Evolutionary conservation across 495 filamentous ascomycete species (phyloP), one percentile per base, ranked within the genome.

Genomic region (Terfezia claveryi): DNA sequence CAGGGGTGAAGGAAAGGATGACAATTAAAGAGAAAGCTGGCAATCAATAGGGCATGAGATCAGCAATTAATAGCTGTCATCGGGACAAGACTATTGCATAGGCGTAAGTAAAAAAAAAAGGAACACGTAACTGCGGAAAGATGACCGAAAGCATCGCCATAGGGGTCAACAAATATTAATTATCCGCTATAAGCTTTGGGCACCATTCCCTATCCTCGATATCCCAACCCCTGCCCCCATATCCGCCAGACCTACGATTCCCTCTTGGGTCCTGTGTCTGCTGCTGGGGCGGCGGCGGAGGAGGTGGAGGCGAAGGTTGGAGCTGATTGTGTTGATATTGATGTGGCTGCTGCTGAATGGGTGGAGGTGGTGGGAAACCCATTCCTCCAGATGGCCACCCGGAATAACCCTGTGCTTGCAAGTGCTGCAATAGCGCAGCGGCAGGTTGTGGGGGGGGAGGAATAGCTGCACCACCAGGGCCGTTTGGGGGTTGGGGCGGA

Each of bases 231-330:
- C 17, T 46, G 41, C 8, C 41, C 12, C 41, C 41, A 46, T 46
- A 46, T 16, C 38, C 38, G 0, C 41, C 41, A 20, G 14, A 14
- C 6, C 41, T 46, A 46, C 41, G 14, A 46, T 37, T n/a, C 27
- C 41, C 32, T 1, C 36, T 46, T 7, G 23, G 44, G 1, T 37
- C 23, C 10, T 55, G 46, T 14, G 49, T 41, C 11, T 58, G 46
- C 46, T 56, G 49, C 27, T 41, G 57, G 8, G 46, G 54, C 14
- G 57, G 55, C 12, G 55, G 55, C 0, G 56, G 37, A 32, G 38
- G 37, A 14, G 36, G 36, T 16, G 50, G 32, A 14, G 54, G 50
- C 36, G 51, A 51, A 23, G 59, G 41, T 20, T 56, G 54, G 23
- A 37, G 46, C 36, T 46, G 41, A 14, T 46, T 14, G 41, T 59